phyloP scores from a whole-genome alignment of 2,329 filamentous ascomycete genomes.

The Alternaria dauci region DNA sequence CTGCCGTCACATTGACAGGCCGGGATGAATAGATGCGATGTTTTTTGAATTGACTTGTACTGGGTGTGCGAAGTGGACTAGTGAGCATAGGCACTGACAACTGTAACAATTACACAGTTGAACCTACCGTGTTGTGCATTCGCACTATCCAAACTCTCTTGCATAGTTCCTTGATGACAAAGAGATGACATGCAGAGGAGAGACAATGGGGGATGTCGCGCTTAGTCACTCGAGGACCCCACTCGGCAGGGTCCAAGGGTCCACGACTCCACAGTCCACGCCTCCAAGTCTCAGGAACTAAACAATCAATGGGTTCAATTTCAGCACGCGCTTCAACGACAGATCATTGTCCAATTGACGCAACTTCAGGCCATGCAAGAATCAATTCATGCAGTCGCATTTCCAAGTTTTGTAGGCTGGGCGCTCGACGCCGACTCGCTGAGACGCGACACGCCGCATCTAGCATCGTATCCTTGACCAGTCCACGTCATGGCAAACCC shows the following conservation, averaged over 20 bases:
- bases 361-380: no score
- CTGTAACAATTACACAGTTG: background rate
- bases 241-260: background rate
- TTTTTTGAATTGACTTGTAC: background rate
- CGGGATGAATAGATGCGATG: background rate
- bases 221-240: background rate
- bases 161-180: slow-evolving; percentile 26
- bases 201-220: background rate
- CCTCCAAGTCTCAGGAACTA: background rate
- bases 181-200: slow-evolving; percentile 10
- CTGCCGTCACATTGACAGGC: background rate
- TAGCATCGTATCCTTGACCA: slow-evolving; percentile 6
- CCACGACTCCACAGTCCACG: background rate
- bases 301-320: background rate
- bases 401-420: slow-evolving; percentile 6
- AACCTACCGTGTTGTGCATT: background rate
- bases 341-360: no score
- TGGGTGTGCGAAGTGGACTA: background rate
- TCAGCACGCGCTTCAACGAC: background rate
- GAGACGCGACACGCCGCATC: slow-evolving; percentile 14
- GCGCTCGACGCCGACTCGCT: background rate
- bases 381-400: background rate
- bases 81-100: background rate
- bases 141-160: slow-evolving; percentile 24
- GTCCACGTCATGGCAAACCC: slow-evolving; percentile 12